A percentile compares a stretch with the other conserved stretches of the same genome.
Evolutionary conservation across 2,329 filamentous ascomycete species (phyloP).

Genomic region (Trichoderma aggressivum): DNA sequence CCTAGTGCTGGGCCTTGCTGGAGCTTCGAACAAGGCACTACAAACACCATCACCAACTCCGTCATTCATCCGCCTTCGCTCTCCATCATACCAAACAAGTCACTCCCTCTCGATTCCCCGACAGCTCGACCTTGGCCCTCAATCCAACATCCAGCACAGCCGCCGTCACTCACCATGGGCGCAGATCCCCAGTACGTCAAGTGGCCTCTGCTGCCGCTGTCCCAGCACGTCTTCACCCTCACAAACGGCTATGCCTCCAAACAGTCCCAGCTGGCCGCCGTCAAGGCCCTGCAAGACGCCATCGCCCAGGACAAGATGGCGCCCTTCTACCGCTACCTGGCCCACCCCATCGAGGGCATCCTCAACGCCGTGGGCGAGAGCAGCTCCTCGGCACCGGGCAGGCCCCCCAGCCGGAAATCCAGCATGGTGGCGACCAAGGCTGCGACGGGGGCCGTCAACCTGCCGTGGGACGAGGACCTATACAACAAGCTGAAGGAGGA

Average conservation of each 20-base stretch:
- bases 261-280: slow-evolving; percentile 63
- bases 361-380: slow-evolving; percentile 73
- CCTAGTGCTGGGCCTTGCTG: slow-evolving; percentile 9
- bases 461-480: slow-evolving; percentile 88
- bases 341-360: slow-evolving; percentile 77
- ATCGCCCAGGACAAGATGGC: slow-evolving; percentile 84
- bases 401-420: slow-evolving; percentile 63
- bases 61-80: slow-evolving; percentile 17
- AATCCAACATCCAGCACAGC: neutral
- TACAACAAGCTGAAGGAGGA: slow-evolving; percentile 75
- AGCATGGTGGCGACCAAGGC: slow-evolving; percentile 74
- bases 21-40: slow-evolving; percentile 9
- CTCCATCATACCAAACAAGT: neutral
- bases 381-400: slow-evolving; percentile 47
- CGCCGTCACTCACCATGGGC: slow-evolving; percentile 54
- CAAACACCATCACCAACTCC: slow-evolving; percentile 6
- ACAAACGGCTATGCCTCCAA: slow-evolving; percentile 73
- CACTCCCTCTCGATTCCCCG: neutral
- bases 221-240: slow-evolving; percentile 83
- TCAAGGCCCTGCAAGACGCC: slow-evolving; percentile 75
- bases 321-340: slow-evolving; percentile 79
- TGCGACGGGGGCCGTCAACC: slow-evolving; percentile 59
- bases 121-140: neutral
- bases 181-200: slow-evolving; percentile 83
- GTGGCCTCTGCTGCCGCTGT: slow-evolving; percentile 76